A percentile compares a stretch with the other conserved stretches of the same genome.
These are phyloP conservation scores for Paraglomus occultum DNA, from an alignment of 192 early-diverging fungal genomes.

Conservation along the genomic window DNA sequence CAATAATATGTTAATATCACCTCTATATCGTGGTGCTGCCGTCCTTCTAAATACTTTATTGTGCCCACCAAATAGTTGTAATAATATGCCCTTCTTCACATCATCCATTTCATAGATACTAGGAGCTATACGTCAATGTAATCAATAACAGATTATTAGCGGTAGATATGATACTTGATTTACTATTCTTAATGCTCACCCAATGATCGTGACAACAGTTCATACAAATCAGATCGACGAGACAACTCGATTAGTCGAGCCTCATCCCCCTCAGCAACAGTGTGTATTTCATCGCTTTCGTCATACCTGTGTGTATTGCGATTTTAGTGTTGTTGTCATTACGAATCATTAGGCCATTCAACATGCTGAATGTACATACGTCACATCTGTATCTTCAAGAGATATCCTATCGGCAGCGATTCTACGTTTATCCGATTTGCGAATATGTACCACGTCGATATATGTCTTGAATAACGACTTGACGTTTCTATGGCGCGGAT, in stretches of 20 bases:
- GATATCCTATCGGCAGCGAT: conserved; percentile 45
- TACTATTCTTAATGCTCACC: conserved; percentile 35
- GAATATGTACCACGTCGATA: conserved; percentile 93
- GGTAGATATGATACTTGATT: too few relatives aligned
- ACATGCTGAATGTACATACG: not conserved
- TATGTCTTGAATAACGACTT: conserved; percentile 93
- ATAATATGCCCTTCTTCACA: conserved; percentile 94
- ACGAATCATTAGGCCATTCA: conserved; percentile 36
- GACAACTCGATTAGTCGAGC: conserved; percentile 53
- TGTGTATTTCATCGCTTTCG: conserved; percentile 48
- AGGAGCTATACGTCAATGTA: conserved; percentile 55
- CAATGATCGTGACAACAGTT: conserved; percentile 77
- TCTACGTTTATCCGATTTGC: conserved; percentile 73
- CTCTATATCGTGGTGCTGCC: conserved; percentile 69
- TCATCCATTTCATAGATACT: conserved; percentile 95
- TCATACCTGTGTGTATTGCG: conserved; percentile 42
- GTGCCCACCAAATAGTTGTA: conserved; percentile 95
- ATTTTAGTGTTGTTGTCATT: conserved; percentile 38
- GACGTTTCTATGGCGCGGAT: conserved; percentile 83
- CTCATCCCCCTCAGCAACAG: conserved; percentile 26
- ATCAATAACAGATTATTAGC: too few relatives aligned
- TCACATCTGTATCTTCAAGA: conserved; percentile 33
- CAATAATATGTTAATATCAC: conserved; percentile 92
- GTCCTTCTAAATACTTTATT: conserved; percentile 75
- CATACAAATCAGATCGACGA: conserved; percentile 70